phyloP scores from a whole-genome alignment of 192 early-diverging fungal genomes.

The Ambispora gerdemannii region DNA sequence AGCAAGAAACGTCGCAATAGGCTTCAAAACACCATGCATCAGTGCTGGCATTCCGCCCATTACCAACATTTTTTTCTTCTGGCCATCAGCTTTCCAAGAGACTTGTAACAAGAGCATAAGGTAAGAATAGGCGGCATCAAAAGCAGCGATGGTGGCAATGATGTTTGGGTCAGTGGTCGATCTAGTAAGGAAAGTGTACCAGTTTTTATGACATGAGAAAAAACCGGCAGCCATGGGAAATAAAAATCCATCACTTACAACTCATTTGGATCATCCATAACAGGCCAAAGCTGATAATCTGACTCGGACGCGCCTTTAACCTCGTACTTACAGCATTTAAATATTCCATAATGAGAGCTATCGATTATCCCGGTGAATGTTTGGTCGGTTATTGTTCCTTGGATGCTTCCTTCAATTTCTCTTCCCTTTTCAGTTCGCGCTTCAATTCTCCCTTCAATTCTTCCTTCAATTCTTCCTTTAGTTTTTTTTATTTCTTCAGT shows the following conservation, averaged over 20 bases:
- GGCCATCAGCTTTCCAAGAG: neutral
- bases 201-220: neutral
- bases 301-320: neutral
- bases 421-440: neutral
- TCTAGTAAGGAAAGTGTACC: neutral
- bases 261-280: neutral
- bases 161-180: neutral
- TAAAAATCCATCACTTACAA: neutral
- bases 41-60: constrained; percentile 24
- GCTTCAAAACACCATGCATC: constrained; percentile 25
- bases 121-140: constrained; percentile 22
- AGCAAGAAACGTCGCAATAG: constrained; percentile 20
- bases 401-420: neutral
- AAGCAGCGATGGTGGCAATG: neutral
- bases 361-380: too few species aligned
- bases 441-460: constrained; percentile 2
- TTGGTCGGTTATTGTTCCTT: too few species aligned
- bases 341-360: neutral
- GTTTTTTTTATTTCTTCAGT: neutral
- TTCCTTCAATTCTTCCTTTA: neutral
- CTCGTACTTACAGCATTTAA: neutral
- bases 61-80: constrained; percentile 5
- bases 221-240: neutral
- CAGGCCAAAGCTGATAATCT: constrained; percentile 22
- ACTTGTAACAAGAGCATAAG: constrained; percentile 18